Conservation (phyloP, 2,329 filamentous ascomycete species). For the Fusarium euwallaceae region DNA sequence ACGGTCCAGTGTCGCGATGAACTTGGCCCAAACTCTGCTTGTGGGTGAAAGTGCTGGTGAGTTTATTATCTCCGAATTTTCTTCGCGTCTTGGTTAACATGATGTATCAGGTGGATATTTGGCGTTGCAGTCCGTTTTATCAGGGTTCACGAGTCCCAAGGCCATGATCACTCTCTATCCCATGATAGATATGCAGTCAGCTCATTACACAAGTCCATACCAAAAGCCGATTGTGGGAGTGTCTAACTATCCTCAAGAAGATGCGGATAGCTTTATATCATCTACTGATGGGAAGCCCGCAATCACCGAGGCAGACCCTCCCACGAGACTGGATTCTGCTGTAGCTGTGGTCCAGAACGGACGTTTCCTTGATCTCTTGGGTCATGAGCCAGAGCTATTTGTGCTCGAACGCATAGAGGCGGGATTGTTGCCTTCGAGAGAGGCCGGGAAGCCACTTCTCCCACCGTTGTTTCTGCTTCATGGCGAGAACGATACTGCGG, state of each 20-base stretch:
- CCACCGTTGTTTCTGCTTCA: neutral
- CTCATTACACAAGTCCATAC: neutral
- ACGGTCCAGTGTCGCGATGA: neutral
- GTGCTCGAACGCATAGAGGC: neutral
- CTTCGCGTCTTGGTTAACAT: no score
- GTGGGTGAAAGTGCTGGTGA: neutral
- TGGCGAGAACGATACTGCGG: neutral
- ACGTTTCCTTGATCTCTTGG: neutral
- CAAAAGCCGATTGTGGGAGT: neutral
- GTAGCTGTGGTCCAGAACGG: neutral
- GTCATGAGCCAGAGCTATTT: neutral
- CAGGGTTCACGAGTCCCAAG: neutral
- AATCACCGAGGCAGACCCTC: neutral
- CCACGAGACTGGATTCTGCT: neutral
- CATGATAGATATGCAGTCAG: neutral
- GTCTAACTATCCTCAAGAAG: neutral
- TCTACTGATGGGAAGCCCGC: neutral
- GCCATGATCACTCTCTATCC: conserved; percentile 1
- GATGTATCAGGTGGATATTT: neutral
- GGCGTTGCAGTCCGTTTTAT: neutral
- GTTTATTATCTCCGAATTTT: no score
- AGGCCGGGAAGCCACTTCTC: neutral
- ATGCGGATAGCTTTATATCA: neutral
- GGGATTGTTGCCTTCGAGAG: neutral
- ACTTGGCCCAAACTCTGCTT: neutral